Evolutionary conservation across 139 green algal species (phyloP).

Genomic region (Micromonas commoda): DNA sequence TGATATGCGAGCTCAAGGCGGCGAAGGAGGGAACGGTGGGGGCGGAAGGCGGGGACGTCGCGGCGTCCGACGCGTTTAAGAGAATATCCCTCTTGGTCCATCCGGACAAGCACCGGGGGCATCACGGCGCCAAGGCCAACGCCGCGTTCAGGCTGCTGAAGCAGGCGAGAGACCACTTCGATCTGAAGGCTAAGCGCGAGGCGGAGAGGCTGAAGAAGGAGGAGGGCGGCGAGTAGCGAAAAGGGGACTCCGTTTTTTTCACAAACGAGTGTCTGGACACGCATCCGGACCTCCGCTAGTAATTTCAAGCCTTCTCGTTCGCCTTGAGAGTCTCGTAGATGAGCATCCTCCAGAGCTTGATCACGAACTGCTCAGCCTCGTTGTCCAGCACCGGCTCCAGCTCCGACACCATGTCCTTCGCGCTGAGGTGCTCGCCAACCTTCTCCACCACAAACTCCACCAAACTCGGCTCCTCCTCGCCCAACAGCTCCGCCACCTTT

Average conservation of each 20-base stretch:
- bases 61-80: not conserved
- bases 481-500: constrained; percentile 68
- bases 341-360: constrained; percentile 85
- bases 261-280: too few species aligned
- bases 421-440: constrained; percentile 39
- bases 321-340: constrained; percentile 64
- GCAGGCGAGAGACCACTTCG: not conserved
- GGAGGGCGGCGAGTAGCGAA: too few species aligned
- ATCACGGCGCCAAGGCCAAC: not conserved
- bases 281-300: too few species aligned
- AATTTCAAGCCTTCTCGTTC: not conserved
- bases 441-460: constrained; percentile 66
- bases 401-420: constrained; percentile 51
- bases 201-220: not conserved
- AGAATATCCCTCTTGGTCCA: not conserved
- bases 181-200: not conserved
- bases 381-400: constrained; percentile 66
- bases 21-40: constrained; percentile 5
- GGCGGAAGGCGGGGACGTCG: not conserved
- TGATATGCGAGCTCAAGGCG: constrained; percentile 19
- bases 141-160: not conserved
- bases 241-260: too few species aligned
- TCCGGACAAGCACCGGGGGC: not conserved
- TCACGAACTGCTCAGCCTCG: constrained; percentile 75
- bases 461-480: constrained; percentile 57